Base-by-base conservation (phyloP, 106 monocot species). In the Chionographis japonica region DNA sequence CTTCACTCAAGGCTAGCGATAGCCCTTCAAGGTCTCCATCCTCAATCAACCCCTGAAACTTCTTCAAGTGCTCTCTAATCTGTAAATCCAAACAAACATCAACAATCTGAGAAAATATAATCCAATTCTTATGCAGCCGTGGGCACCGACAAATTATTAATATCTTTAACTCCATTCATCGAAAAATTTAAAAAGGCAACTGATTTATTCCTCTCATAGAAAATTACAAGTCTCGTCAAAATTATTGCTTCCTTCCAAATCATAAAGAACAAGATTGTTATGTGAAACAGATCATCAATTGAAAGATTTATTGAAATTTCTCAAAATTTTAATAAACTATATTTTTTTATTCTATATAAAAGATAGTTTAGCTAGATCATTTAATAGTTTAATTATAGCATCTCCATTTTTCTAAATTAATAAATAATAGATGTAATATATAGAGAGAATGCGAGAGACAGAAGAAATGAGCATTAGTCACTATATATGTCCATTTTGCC, bases 11-110 rank as follows among this genome's bases (percentile, higher is more conserved):
- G 51, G 79, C 80, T 17, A 74, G 56, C 1, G 82, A 63, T 20
- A 97, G 53, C 36, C 65, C 78, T 40, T 97, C 92, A 37, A 80
- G 55, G 72, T 97, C 92, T 5, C 80, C 85, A 39, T 87, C 85
- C 50, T 83, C 83, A 0, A 81, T 55, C 52, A 87, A 75, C n/a
- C 57, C 77, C 55, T 83, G 62, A 41, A 92, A 9, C 56, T 87
- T 97, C 69, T 79, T 87, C 60, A 89, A 4, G 12, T 70, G 56
- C 16, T 79, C 87, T 71, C 85, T 84, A 37, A 90, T 73, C 97
- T 92, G 78, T 27, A 60, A 63, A 37, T 46, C 4, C 4, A 72
- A 6, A 0, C 37, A 20, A 39, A 8, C 36, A 19, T 42, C 43
- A 27, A 35, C 12, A 52, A 38, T 41, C 8, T 56, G 35, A 62